Base-by-base conservation (phyloP, 1,284 basidiomycete species). In the Marasmius oreades region DNA sequence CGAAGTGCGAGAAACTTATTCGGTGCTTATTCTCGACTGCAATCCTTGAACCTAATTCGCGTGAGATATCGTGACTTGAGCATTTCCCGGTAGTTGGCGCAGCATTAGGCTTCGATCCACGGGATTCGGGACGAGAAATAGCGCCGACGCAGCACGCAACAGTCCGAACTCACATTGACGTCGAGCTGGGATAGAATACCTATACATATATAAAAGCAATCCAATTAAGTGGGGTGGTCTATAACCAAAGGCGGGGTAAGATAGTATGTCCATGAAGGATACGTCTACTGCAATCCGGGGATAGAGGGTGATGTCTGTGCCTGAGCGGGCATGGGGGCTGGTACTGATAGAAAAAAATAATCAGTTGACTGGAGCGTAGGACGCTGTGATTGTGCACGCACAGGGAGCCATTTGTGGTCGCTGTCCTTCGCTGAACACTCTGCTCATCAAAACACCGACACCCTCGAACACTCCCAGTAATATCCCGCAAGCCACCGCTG, bases 391-490 rank as follows among this genome's bases (percentile, higher is more conserved):
- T 18, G 16, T 28, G 34, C 3, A 70, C 77, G 66, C 64, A 80
- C 78, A 64, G 58, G 77, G 74, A 58, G 75, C 73, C 69, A 90
- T 76, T 66, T 89, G 88, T 61, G 88, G 91, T 66, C 88, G 79
- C 67, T 90, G 87, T 59, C 84, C 83, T 68, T 93, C 90, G 62
- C 88, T 90, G 73, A 94, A 90, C 62, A 93, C 84, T 58, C 93
- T 80, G 55, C 86, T 87, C 59, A 96, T 76, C 18, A 97, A 76
- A 5, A 95, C 93, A 64, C 94, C 94, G 7, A 96, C 92, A 68
- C 96, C 95, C 71, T 95, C 93, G 67, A 96, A 98, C 24, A 98
- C 95, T 65, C 96, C 96, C 18, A 99, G 82, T 22, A 99, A 78
- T 62, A 99, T 95, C 71, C 95, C 97, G 70, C 96, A 98, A 51